Conservation (phyloP, 1,139 yeast genomes). For the Hansenula lynferdii region DNA sequence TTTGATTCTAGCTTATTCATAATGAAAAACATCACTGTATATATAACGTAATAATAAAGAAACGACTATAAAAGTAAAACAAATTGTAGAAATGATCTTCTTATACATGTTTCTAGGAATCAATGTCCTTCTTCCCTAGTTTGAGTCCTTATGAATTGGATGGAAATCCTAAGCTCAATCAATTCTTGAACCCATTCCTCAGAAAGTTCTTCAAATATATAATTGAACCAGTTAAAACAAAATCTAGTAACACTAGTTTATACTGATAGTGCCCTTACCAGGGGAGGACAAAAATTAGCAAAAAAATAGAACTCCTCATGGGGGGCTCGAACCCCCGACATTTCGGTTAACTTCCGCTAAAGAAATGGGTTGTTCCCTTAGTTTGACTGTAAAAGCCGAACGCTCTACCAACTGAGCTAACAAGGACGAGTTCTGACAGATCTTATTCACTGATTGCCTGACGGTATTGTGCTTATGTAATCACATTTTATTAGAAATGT, state of each 20-base stretch:
- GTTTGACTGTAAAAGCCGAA: conserved; percentile 13
- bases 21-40: neutral
- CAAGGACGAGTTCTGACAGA: conserved; percentile 12
- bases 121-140: too few species aligned
- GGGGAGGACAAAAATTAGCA: neutral
- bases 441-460: too few species aligned
- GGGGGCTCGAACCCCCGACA: conserved; percentile 14
- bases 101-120: too few species aligned
- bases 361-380: conserved; percentile 7
- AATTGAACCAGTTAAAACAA: too few species aligned
- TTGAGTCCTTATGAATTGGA: too few species aligned
- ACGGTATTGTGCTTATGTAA: neutral
- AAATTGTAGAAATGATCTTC: neutral
- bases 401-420: conserved; percentile 17
- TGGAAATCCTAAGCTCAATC: too few species aligned
- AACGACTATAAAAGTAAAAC: neutral
- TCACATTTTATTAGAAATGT: neutral
- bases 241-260: too few species aligned
- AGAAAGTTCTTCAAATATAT: too few species aligned
- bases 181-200: too few species aligned
- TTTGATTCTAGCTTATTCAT: neutral
- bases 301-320: conserved; percentile 11
- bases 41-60: neutral
- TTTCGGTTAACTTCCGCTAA: conserved; percentile 10
- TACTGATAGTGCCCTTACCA: too few species aligned